A percentile compares a stretch with the other conserved stretches of the same genome.
phyloP scores from a whole-genome alignment of 768 basidiomycete genomes.

The Fomitopsis pulvina region DNA sequence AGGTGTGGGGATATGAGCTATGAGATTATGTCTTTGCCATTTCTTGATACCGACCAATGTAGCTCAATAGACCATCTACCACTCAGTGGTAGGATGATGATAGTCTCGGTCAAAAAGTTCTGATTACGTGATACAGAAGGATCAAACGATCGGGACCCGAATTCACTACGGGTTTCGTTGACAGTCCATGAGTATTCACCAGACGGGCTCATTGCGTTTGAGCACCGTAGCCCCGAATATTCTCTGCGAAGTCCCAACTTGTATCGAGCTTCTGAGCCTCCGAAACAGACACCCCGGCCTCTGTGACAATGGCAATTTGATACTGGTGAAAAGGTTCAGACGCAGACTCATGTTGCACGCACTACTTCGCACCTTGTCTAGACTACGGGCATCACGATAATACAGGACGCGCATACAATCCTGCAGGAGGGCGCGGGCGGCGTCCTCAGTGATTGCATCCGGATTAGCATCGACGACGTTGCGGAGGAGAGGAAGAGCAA shows the following conservation, averaged over 20 bases:
- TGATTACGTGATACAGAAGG: neutral
- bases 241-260: constrained; percentile 89
- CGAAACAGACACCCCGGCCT: constrained; percentile 68
- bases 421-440: constrained; percentile 73
- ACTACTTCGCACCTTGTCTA: constrained; percentile 80
- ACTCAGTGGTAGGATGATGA: neutral
- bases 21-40: no score
- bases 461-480: constrained; percentile 84
- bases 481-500: constrained; percentile 89
- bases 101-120: neutral
- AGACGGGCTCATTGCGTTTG: constrained; percentile 51
- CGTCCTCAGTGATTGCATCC: constrained; percentile 65
- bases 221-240: constrained; percentile 83
- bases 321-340: constrained; percentile 43
- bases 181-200: neutral
- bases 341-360: neutral
- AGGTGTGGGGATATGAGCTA: no score
- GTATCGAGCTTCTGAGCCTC: constrained; percentile 74
- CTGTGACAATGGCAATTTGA: constrained; percentile 90
- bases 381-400: constrained; percentile 92
- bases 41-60: no score
- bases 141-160: neutral
- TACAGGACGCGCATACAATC: constrained; percentile 90
- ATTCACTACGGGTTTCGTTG: neutral
- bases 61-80: neutral